Evolutionary conservation across 1,284 basidiomycete species (phyloP), one percentile per base, ranked within the genome.

Genomic region (Austroboletus novae-zelandiae): DNA sequence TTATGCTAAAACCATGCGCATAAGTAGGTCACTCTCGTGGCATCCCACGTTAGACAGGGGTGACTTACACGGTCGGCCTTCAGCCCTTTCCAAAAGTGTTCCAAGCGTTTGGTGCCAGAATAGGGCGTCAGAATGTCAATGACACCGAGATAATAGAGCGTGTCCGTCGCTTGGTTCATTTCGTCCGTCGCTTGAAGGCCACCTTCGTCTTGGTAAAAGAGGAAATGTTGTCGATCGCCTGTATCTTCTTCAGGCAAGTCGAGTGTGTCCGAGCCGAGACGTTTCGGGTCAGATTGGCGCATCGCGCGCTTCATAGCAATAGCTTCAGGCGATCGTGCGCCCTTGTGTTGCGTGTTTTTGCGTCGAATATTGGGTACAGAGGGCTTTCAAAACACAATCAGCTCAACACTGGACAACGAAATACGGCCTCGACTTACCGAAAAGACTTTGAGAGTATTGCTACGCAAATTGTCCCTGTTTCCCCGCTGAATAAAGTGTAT

Each of bases 161-260:
- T 83, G 58, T 89, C 84, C 68, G 89, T 72, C 4, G 79, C 72
- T 30, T 80, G 74, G 66, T 98, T 96, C 20, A 67, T 69, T 60
- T 96, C 93, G 67, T 96, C 86, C 14, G 95, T 97, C 25, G 94
- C 92, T 27, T 88, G 82, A 52, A 97, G 70, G 1, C 97, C 96
- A 23, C 95, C 95, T 64, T 99, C 97, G 65, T 99, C 94, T 64
- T 96, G 92, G 66, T 98, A 98, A 71, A 98, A 99, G 34, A 97
- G 69, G 67, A 96, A 94, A 56, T 93, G 83, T 43, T 86, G 80
- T 23, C 91, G 80, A 61, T 97, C 93, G 41, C 81, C 83, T 52
- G 73, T 80, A 54, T 83, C 80, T 54, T 84, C 80, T 43, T 79
- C 78, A 0, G 91, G 91, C 13, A 95, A 74, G 57, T 84, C 79